Conservation (phyloP, 805 yeast species). For the Sungouiella thailandica region DNA sequence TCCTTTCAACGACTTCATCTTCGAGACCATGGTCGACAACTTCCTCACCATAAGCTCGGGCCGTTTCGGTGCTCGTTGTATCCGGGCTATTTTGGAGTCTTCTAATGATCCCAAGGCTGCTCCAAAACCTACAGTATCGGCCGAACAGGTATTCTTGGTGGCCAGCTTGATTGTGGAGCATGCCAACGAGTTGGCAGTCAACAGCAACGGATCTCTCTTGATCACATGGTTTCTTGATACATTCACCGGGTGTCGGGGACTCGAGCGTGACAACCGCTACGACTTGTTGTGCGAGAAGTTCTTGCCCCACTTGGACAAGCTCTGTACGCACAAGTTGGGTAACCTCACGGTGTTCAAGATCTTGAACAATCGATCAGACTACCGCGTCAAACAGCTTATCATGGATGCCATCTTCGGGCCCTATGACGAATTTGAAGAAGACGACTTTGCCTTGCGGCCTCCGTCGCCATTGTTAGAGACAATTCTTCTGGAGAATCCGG, state of each 20-base stretch:
- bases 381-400: slow-evolving; percentile 54
- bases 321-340: slow-evolving; percentile 81
- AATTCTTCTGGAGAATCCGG: slow-evolving; percentile 60
- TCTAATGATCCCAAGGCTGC: slow-evolving; percentile 41
- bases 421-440: slow-evolving; percentile 21
- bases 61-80: slow-evolving; percentile 92
- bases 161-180: slow-evolving; percentile 74
- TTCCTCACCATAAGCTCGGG: slow-evolving; percentile 81
- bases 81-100: slow-evolving; percentile 87
- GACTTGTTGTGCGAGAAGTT: slow-evolving; percentile 58
- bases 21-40: slow-evolving; percentile 72
- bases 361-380: slow-evolving; percentile 62
- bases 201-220: slow-evolving; percentile 82
- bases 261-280: slow-evolving; percentile 50
- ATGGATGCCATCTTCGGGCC: slow-evolving; percentile 64
- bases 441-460: slow-evolving; percentile 18
- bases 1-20: slow-evolving; percentile 85
- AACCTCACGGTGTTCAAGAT: slow-evolving; percentile 77
- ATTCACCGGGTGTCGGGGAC: slow-evolving; percentile 19
- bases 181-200: slow-evolving; percentile 73
- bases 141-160: slow-evolving; percentile 65
- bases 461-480: slow-evolving; percentile 48
- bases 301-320: slow-evolving; percentile 52
- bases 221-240: slow-evolving; percentile 95
- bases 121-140: slow-evolving; percentile 21